Evolutionary conservation across 1,139 yeast genomes (phyloP), one percentile per base, ranked within the genome.

Genomic region (Entelexis paramagnoliae): DNA sequence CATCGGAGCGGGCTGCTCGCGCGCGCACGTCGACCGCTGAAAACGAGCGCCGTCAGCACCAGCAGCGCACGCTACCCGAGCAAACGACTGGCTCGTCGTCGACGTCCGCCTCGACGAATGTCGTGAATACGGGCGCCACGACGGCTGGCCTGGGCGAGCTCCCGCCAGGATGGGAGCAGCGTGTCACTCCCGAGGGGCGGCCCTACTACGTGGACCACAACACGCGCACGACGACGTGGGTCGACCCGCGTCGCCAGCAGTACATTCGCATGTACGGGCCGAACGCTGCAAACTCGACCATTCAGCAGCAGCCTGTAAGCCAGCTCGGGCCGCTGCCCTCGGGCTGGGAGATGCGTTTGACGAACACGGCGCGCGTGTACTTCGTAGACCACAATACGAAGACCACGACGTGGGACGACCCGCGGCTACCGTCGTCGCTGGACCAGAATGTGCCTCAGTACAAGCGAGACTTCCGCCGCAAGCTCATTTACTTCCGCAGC

Each of bases 351-450:
- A 91, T 91, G 99, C 83, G 99, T 69, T 78, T 93, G 64, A 93
- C 99, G 47, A 91, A 89, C 68, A 91, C 98, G 1, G 96, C 98
- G 19, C 79, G 99, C 67, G 98, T 93, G 24, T 91, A 91, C 69
- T 91, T 91, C 69, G 99, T 91, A 58, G 99, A 91, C 69, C 99
- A 91, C 72, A 91, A 91, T 70, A 91, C 99, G 45, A 91, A 91
- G 72, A 91, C 98, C 0, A 91, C 99, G 2, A 91, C 99, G 1
- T 91, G 99, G 99, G 99, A 91, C 70, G 99, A 91, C 67, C 99
- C 99, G 59, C 81, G 99, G 67, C 76, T 91, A 66, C 99, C 99
- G 48, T 88, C 96, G 2, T 85, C 96, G 11, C 74, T 91, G 61
- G 99, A 91, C 68, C 98, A 91, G 72, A 91, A 89, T 63, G 99